Base-by-base conservation (phyloP, 768 basidiomycete genomes). In the Lentinula detonsa region DNA sequence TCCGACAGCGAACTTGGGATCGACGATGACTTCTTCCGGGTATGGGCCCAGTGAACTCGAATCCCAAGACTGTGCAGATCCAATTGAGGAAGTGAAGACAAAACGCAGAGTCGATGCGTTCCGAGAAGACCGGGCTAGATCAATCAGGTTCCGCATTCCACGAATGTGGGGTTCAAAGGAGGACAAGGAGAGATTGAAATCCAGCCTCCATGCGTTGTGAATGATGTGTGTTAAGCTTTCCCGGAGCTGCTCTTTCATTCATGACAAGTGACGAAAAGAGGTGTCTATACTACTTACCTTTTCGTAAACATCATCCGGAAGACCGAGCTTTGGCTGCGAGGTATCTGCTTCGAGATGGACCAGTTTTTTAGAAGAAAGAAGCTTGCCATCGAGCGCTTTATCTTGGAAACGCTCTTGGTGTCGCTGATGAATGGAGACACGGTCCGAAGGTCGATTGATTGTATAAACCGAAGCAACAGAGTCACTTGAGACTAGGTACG, bases 141-240 rank as follows among this genome's bases (percentile, higher is more conserved):
- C 76, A 50, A 84, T 68, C 16, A 85, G 71, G 64, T 78, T 78
- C 33, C 79, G 72, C 2, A 76, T 79, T 23, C 79, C 79, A 18
- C 68, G 70, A 42, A 85, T 69, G 63, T 82, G 78, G 2, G 76
- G 64, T 61, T 84, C 82, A 57, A 84, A 85, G 3, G 81, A 82
- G 0, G 73, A 68, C 33, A 84, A 67, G 9, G 75, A 73, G 1
- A 83, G 72, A 59, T 81, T 81, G 69, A 85, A 76, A 59, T 75
- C 69, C 18, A 76, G 50, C 5, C 62, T 48, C 66, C 67, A 68
- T 21, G 66, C 73, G 40, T 75, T 75, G 64, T 77, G 74, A 16
- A 77, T 72, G 64, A 80, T 69, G 34, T 70, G 72, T 13, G 75
- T 78, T 11, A 74, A 67, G 31, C 68, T 69, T n/a, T 57, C 33